Evolutionary conservation across 2,329 filamentous ascomycete genomes (phyloP).

Genomic region (Neonectria ditissima): DNA sequence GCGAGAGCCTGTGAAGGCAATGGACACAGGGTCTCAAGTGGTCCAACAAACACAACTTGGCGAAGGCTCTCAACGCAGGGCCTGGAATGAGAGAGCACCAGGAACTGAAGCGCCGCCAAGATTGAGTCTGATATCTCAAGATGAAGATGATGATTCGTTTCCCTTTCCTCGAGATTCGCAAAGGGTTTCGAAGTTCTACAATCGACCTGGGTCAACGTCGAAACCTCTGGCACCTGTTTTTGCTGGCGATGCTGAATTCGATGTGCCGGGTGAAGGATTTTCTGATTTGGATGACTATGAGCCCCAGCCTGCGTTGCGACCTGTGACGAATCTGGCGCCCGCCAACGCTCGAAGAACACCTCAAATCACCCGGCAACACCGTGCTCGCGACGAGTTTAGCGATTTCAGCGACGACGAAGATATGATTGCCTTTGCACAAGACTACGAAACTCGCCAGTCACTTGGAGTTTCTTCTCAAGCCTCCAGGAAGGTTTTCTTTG

Average conservation of each 20-base stretch:
- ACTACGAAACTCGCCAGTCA: constrained; percentile 59
- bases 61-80: constrained; percentile 37
- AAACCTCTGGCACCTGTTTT: not conserved
- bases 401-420: constrained; percentile 64
- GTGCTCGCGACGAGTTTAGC: constrained; percentile 53
- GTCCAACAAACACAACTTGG: constrained; percentile 65
- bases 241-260: constrained; percentile 37
- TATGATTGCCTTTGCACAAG: constrained; percentile 64
- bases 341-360: constrained; percentile 30
- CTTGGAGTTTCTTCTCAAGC: constrained; percentile 35
- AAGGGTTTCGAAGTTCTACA: constrained; percentile 12
- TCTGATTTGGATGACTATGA: constrained; percentile 48
- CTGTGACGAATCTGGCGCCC: constrained; percentile 19
- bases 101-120: constrained; percentile 32
- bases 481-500: constrained; percentile 56
- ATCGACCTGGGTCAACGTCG: constrained; percentile 22
- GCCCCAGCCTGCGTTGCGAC: constrained; percentile 28
- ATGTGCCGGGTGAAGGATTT: constrained; percentile 45
- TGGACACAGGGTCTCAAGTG: constrained; percentile 58
- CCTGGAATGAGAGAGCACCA: constrained; percentile 40
- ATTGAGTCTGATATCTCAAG: constrained; percentile 42
- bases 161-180: constrained; percentile 45
- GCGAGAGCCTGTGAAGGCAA: constrained; percentile 47
- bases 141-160: constrained; percentile 35
- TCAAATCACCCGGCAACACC: constrained; percentile 34